phyloP scores from a whole-genome alignment of 495 filamentous ascomycete genomes.

The Aspergillus bertholletiae region DNA sequence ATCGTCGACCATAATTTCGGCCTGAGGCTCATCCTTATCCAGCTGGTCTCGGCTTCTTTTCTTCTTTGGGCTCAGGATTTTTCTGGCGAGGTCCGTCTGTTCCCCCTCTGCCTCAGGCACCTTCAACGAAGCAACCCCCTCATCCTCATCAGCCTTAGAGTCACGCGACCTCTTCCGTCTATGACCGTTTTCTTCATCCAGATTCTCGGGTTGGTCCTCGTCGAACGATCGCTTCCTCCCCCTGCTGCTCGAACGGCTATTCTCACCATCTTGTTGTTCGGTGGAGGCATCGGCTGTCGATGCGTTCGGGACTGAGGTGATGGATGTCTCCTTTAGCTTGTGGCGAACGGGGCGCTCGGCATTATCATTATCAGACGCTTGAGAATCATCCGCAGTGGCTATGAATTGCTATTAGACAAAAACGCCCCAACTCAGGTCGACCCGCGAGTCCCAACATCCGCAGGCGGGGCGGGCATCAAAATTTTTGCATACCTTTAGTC shows the following conservation, averaged over 20 bases:
- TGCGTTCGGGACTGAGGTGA: slow-evolving; percentile 36
- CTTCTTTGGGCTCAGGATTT: slow-evolving; percentile 39
- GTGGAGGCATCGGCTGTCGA: slow-evolving; percentile 9
- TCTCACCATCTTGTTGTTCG: slow-evolving; percentile 10
- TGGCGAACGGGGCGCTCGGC: slow-evolving; percentile 57
- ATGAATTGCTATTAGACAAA: slow-evolving; percentile 11
- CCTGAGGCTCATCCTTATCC: slow-evolving; percentile 35
- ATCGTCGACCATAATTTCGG: slow-evolving; percentile 13
- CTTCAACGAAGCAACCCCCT: slow-evolving; percentile 1
- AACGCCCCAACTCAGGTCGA: not conserved
- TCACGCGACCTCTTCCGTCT: slow-evolving; percentile 48
- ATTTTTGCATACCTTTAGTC: not conserved
- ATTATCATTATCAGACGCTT: slow-evolving; percentile 45
- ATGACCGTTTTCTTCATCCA: slow-evolving; percentile 28
- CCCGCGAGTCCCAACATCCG: not conserved
- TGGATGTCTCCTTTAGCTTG: slow-evolving; percentile 59
- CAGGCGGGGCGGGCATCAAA: not conserved
- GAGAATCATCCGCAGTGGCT: slow-evolving; percentile 27
- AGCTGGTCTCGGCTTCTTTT: slow-evolving; percentile 53
- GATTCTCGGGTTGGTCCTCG: slow-evolving; percentile 34
- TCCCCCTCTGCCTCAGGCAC: not conserved
- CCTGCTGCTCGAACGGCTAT: slow-evolving; percentile 26
- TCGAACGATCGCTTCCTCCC: slow-evolving; percentile 59
- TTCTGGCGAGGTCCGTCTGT: slow-evolving; percentile 3
- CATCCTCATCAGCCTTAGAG: slow-evolving; percentile 13